These are phyloP conservation scores for Trichoderma guizhouense DNA, from an alignment of 2,329 filamentous ascomycete genomes.

Conservation along the genomic window DNA sequence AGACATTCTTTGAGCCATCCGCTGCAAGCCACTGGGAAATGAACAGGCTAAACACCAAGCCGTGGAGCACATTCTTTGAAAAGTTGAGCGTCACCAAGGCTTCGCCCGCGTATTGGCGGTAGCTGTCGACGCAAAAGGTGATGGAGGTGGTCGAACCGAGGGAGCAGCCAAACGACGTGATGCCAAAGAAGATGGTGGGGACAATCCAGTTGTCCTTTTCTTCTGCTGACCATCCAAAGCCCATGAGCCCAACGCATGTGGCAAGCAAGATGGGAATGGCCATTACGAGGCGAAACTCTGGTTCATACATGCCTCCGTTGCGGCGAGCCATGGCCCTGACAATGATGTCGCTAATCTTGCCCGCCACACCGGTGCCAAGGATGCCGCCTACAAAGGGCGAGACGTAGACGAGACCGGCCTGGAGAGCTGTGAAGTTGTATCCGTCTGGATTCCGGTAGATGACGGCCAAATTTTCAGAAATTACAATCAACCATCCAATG, in stretches of 20 bases:
- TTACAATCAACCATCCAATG: slow-evolving; percentile 91
- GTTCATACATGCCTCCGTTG: slow-evolving; percentile 93
- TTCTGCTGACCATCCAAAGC: slow-evolving; percentile 89
- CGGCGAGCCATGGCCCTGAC: slow-evolving; percentile 76
- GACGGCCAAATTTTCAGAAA: slow-evolving; percentile 80
- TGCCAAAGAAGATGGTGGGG: slow-evolving; percentile 87
- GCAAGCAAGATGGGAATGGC: slow-evolving; percentile 72
- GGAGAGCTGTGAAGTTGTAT: slow-evolving; percentile 79
- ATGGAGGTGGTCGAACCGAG: slow-evolving; percentile 88
- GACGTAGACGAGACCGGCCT: slow-evolving; percentile 83
- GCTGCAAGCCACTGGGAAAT: slow-evolving; percentile 77
- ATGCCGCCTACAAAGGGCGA: slow-evolving; percentile 87
- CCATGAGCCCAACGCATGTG: slow-evolving; percentile 84
- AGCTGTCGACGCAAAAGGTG: slow-evolving; percentile 91
- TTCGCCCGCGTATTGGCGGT: slow-evolving; percentile 89
- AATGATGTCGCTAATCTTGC: slow-evolving; percentile 80
- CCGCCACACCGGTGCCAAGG: slow-evolving; percentile 86
- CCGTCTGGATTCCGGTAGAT: slow-evolving; percentile 67
- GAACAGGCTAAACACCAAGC: slow-evolving; percentile 83
- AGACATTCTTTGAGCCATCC: slow-evolving; percentile 75
- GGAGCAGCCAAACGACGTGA: slow-evolving; percentile 89
- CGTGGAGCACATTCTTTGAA: slow-evolving; percentile 89
- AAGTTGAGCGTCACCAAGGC: slow-evolving; percentile 93
- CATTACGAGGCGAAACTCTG: slow-evolving; percentile 91
- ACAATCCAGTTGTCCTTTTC: slow-evolving; percentile 79